Evolutionary conservation across 225 moss, liverwort and hornwort species (phyloP), one percentile per base, ranked within the genome.

Genomic region (Marchantia polymorpha): DNA sequence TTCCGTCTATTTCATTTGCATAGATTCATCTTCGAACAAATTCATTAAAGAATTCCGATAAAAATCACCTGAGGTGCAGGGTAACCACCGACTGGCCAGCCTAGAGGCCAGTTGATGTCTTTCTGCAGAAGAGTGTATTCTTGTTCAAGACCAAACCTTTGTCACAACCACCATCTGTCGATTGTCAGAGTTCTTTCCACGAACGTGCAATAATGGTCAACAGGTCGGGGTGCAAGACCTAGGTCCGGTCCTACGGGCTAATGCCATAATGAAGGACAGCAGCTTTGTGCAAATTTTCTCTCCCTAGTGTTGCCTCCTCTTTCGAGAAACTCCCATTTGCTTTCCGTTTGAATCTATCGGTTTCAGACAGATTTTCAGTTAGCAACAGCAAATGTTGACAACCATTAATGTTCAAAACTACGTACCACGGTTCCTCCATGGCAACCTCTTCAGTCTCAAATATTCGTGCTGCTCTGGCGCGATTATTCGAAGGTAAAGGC

Each of bases 101-200:
- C 92, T 12, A 92, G 72, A 22, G 92, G 92, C 91, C 91, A 91
- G 68, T 91, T 91, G 26, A 89, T 72, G 0, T 91, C 88, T 72
- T 91, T 89, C 85, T 92, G 91, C 81, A 92, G 27, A 76, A 92
- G 72, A 0, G 91, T 92, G 70, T 92, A 92, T 81, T 92, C 92
- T 77, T 92, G 92, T 82, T 92, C 92, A 81, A 92, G 39, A 0
- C 92, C 91, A 23, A 51, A 92, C 91, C 91, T 76, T 76, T 7
- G 14, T 47, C 58, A 58, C 58, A 58, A 58, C 13, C 17, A 58
- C 58, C 58, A 6, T 15, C 14, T 58, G 13, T 14, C 16, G 17
- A 16, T 58, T 58, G 58, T 58, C 58, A 58, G 58, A 58, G 16
- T 15, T 58, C 20, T 20, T 58, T 20, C 56, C 20, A 13, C 56